phyloP scores from a whole-genome alignment of 169 alveolate genomes.

The Cryptosporidium felis region DNA sequence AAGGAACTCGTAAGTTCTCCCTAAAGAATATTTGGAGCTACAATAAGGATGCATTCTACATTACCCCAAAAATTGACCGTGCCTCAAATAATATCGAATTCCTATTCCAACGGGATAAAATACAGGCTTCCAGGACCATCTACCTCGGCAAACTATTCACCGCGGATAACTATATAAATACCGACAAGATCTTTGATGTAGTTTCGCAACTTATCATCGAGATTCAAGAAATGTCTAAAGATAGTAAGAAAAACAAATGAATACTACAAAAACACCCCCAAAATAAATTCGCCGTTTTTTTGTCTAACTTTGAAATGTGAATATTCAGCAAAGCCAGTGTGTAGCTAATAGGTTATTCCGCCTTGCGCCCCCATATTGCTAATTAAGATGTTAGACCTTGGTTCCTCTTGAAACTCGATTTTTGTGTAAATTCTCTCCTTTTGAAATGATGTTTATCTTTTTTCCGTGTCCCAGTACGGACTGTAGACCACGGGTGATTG shows the following conservation, averaged over 20 bases:
- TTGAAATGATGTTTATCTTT: neutral
- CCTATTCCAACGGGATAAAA: neutral
- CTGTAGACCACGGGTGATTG: constrained; percentile 39
- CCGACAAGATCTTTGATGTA: constrained; percentile 34
- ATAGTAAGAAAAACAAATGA: constrained; percentile 15
- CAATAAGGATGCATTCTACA: constrained; percentile 36
- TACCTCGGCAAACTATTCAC: constrained; percentile 46
- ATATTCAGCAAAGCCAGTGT: too few relatives aligned
- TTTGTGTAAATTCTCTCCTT: neutral
- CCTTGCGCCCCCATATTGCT: too few relatives aligned
- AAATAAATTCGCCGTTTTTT: too few relatives aligned
- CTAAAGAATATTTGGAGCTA: constrained; percentile 32
- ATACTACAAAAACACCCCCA: too few relatives aligned
- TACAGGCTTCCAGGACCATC: neutral
- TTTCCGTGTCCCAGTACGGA: neutral
- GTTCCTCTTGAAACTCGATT: neutral
- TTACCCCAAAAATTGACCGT: constrained; percentile 27
- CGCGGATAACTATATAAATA: constrained; percentile 26
- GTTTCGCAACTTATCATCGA: constrained; percentile 17
- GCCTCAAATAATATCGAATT: constrained; percentile 9
- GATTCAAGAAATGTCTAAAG: neutral
- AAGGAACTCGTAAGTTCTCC: neutral
- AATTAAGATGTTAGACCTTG: neutral
- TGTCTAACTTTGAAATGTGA: too few relatives aligned
- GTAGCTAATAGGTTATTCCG: too few relatives aligned